Evolutionary conservation across 2,329 filamentous ascomycete species (phyloP), one percentile per base, ranked within the genome.

Genomic region (Diaporthe velutina): DNA sequence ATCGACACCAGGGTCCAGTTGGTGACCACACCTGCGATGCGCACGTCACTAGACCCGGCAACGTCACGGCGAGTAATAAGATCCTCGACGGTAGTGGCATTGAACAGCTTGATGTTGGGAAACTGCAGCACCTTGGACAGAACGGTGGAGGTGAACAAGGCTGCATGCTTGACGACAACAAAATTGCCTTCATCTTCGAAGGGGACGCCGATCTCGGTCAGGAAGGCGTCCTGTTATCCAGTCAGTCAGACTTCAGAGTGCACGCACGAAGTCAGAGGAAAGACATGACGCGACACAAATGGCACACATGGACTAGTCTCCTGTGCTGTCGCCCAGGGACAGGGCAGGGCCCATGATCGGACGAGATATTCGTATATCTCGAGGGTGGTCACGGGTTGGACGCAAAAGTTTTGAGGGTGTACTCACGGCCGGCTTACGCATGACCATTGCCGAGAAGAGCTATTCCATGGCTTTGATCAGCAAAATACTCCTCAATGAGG

Each of bases 41-140:
- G 92, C 57, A 97, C 85, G 13, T 87, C 85, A 2, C 85, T 85
- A 2, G 84, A 86, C 28, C 87, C 86, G 52, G 84, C 86, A 55
- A 84, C 82, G 61, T 85, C 84, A 17, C 90, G 90, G 58, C 95
- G 94, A 28, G 95, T 98, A 85, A 98, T 96, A 77, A 98, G 88
- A 81, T 98, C 95, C 86, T 98, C 96, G 57, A 98, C 95, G 28
- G 93, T 90, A 48, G 96, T 98, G 50, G 95, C 95, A 83, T 98
- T 98, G 91, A 98, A 98, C 77, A 98, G 92, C 90, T 98, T 98
- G 81, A 98, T 91, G 85, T 98, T 98, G 77, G 94, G 94, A 87
- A 97, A 94, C 75, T 90, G 85, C 70, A 98, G 88, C 13, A 98
- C 95, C 85, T 93, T 93, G 82, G 93, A 93, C 80, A 98, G 87